Conservation (phyloP, 805 yeast genomes). For the Candida khao-thaluensis region DNA sequence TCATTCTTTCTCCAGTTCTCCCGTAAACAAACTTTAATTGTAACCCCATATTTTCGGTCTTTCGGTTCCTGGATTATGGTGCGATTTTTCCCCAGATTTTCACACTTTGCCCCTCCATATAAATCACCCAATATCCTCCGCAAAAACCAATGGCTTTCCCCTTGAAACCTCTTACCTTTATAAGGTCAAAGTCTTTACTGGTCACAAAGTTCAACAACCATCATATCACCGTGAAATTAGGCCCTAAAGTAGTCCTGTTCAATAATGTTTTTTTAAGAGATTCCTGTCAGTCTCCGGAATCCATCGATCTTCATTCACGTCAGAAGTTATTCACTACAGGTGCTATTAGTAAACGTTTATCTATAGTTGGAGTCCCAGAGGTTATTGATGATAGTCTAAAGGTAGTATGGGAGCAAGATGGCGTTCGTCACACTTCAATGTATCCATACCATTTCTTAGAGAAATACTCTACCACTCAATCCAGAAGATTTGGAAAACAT, state of each 20-base stretch:
- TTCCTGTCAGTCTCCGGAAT: conserved; percentile 47
- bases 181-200: conserved; percentile 1
- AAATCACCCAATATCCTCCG: not conserved
- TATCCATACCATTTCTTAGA: conserved; percentile 50
- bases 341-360: conserved; percentile 33
- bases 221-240: conserved; percentile 3
- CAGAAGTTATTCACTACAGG: conserved; percentile 70
- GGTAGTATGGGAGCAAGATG: conserved; percentile 40
- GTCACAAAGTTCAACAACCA: conserved; percentile 3
- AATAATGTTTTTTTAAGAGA: conserved; percentile 64
- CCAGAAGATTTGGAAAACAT: conserved; percentile 35
- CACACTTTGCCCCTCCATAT: not conserved
- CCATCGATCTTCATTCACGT: conserved; percentile 54
- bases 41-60: too few species aligned
- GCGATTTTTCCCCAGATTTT: not conserved
- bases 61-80: not conserved
- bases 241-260: conserved; percentile 26
- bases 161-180: not conserved
- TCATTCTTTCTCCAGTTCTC: too few species aligned
- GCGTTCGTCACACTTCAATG: conserved; percentile 22
- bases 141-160: not conserved
- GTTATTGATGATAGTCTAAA: conserved; percentile 32
- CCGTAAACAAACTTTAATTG: too few species aligned
- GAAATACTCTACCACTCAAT: conserved; percentile 35
- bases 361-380: conserved; percentile 36